phyloP scores from a whole-genome alignment of 2,329 filamentous ascomycete species.

The Hymenoscyphus scutula region DNA sequence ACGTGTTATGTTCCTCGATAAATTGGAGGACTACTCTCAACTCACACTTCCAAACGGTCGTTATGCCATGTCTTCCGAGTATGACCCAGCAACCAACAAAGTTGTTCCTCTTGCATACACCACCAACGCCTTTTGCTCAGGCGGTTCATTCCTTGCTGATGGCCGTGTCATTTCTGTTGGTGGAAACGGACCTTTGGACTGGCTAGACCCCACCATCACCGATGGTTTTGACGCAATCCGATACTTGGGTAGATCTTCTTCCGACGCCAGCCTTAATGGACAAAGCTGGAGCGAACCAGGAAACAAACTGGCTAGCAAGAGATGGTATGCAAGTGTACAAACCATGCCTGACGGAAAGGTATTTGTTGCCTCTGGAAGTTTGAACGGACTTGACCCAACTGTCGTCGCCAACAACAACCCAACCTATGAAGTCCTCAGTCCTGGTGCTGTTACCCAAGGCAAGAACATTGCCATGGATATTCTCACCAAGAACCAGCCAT shows the following conservation, averaged over 20 bases:
- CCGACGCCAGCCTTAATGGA: conserved; percentile 46
- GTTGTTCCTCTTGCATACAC: conserved; percentile 47
- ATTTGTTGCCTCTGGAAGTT: conserved; percentile 59
- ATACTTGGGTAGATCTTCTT: conserved; percentile 49
- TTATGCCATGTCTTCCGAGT: conserved; percentile 60
- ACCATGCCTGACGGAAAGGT: conserved; percentile 55
- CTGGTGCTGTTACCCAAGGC: conserved; percentile 46
- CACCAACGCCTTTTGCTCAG: conserved; percentile 62
- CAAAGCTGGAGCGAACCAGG: conserved; percentile 54
- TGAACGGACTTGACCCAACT: conserved; percentile 56
- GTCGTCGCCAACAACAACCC: conserved; percentile 59
- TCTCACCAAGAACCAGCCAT: conserved; percentile 56
- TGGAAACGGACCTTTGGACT: conserved; percentile 54
- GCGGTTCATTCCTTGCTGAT: conserved; percentile 56
- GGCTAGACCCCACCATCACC: conserved; percentile 55
- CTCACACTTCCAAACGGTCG: conserved; percentile 51
- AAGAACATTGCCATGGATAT: conserved; percentile 51
- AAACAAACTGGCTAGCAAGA: conserved; percentile 50
- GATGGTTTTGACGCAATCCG: conserved; percentile 59
- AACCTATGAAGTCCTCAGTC: conserved; percentile 58
- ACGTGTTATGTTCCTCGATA: conserved; percentile 59
- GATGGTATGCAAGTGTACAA: conserved; percentile 62
- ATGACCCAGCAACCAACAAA: conserved; percentile 50
- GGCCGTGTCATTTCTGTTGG: conserved; percentile 54
- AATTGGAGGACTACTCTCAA: conserved; percentile 61